Base-by-base conservation (phyloP, 163 green algal genomes). In the Chlamydomonas reinhardtii region DNA sequence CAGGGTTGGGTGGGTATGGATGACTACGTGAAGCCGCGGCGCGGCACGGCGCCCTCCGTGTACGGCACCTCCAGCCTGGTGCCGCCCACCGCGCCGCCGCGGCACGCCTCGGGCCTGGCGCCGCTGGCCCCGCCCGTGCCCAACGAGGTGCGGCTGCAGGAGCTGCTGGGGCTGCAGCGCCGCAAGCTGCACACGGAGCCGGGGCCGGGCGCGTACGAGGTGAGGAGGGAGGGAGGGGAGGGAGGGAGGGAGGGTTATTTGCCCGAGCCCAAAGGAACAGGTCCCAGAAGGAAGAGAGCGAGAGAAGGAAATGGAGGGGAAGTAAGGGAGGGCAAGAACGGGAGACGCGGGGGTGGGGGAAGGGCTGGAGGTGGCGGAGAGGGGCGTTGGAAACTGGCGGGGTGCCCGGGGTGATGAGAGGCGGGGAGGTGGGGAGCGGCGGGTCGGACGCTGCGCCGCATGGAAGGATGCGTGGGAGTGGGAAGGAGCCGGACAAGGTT, bases 81-180 rank as follows among this genome's bases (percentile, higher is more conserved):
- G 31, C 61, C 76, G 31, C 74, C 70, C 4, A 79, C 66, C 0
- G 76, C 37, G 31, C 81, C 81, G 19, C 66, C 73, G 17, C 72
- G 48, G 9, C 70, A 73, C 37, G 76, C 79, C 43, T 34, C 79
- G 29, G 78, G 39, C 4, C 85, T 92, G 71, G 81, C 84, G 59
- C 69, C 89, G 11, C 68, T 92, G 62, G 76, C 73, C 25, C 29
- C 89, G 14, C 76, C 82, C 8, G 76, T 82, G 66, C 82, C 89
- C 37, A 92, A 92, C 56, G 89, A 92, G 82, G 87, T 83, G 27
- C 66, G 89, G n/a, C 85, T 92, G 65, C 89, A 92, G 82, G 89
- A 92, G 82, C 76, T 92, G 71, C 82, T 92, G 11, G 54, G 61
- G n/a, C 79, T 92, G 76, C 89, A 92, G 66, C 76, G 85, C 34